A percentile compares a stretch with the other conserved stretches of the same genome.
Evolutionary conservation across 768 basidiomycete genomes (phyloP).

Genomic region (Termitomyces sp.): DNA sequence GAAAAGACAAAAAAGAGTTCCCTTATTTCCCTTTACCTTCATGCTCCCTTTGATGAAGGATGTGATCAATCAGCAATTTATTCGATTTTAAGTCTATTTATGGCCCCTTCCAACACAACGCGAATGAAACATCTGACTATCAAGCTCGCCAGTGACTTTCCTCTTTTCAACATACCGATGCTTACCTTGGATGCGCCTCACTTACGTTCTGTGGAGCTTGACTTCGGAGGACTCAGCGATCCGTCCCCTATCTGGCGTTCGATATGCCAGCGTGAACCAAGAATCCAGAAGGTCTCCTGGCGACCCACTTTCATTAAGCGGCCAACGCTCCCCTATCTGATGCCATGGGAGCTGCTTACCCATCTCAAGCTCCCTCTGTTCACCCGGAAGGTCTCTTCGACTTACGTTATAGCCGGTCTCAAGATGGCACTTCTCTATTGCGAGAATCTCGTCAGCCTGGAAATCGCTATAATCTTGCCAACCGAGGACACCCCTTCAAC

Average conservation of each 20-base stretch:
- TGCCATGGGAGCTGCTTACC: conserved; percentile 4
- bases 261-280: background rate
- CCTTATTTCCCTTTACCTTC: conserved; percentile 4
- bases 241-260: background rate
- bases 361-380: conserved; percentile 5
- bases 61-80: background rate
- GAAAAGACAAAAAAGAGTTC: background rate
- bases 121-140: background rate
- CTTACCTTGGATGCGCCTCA: background rate
- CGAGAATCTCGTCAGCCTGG: conserved; percentile 3
- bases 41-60: background rate
- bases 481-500: background rate
- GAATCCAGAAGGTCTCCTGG: conserved; percentile 1
- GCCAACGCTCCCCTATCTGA: background rate
- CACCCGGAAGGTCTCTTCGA: too few relatives aligned
- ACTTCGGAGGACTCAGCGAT: background rate
- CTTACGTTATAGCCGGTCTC: background rate
- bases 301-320: background rate
- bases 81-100: background rate
- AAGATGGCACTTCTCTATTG: conserved; percentile 1
- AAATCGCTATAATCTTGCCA: conserved; percentile 2
- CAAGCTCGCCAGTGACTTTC: background rate
- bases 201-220: background rate
- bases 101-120: background rate
- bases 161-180: background rate